Conservation (phyloP, 306 rosid genomes). For the Carpinus viminea region DNA sequence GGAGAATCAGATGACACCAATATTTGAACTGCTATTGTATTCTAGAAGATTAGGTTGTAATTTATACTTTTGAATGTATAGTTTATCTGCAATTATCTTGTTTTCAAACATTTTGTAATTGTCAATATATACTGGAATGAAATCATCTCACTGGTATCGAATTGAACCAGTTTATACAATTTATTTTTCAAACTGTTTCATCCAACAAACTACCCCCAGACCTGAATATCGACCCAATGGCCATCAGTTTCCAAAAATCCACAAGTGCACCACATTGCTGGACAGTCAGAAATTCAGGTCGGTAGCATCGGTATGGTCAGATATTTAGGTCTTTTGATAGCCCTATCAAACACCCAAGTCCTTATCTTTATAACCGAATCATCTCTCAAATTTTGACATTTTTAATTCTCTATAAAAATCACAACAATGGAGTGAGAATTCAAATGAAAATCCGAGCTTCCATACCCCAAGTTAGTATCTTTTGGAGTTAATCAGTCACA, state of each 20-base stretch:
- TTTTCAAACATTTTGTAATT: no score
- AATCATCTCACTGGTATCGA: no score
- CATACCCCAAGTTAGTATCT: not conserved
- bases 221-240: not conserved
- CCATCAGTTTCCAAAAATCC: not conserved
- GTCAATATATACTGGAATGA: no score
- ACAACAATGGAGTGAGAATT: not conserved
- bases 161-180: no score
- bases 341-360: not conserved
- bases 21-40: no score
- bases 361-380: not conserved
- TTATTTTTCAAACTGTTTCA: not conserved
- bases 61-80: no score
- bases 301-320: no score
- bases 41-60: no score
- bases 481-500: not conserved
- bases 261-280: not conserved
- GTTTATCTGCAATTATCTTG: no score
- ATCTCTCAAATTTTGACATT: not conserved
- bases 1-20: no score
- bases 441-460: not conserved
- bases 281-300: no score
- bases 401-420: not conserved
- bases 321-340: no score
- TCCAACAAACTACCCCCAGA: not conserved